Evolutionary conservation across 345 rosid species (phyloP).

Genomic region (Toxicodendron radicans): DNA sequence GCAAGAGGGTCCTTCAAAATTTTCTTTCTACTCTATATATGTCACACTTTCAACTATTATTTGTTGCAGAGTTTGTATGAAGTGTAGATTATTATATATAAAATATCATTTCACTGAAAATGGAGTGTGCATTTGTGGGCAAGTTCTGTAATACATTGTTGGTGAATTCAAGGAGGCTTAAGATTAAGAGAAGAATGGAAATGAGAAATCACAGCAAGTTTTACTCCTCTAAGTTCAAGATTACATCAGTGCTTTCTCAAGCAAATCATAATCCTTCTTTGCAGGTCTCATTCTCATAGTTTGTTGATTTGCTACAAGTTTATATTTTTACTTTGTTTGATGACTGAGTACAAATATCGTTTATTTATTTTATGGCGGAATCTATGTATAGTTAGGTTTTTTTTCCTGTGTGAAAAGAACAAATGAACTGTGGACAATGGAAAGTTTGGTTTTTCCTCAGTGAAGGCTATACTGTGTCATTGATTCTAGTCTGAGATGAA

Average conservation of each 20-base stretch:
- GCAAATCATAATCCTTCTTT: constrained; percentile 5
- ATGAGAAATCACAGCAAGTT: background rate
- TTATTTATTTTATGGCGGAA: background rate
- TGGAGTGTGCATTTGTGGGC: constrained; percentile 22
- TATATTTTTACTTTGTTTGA: background rate
- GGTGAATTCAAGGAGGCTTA: background rate
- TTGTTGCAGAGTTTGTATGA: background rate
- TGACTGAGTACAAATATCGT: background rate
- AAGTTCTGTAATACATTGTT: constrained; percentile 7
- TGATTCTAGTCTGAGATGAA: background rate
- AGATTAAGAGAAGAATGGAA: background rate
- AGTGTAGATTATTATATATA: background rate
- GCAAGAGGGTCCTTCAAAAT: background rate
- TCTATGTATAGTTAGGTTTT: background rate
- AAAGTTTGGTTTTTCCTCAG: background rate
- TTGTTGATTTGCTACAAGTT: too few species aligned
- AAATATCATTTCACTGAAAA: background rate
- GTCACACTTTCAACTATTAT: too few species aligned
- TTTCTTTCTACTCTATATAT: too few species aligned
- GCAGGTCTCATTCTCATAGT: constrained; percentile 9
- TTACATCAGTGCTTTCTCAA: constrained; percentile 11
- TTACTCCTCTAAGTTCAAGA: background rate
- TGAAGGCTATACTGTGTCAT: background rate
- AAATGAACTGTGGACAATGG: background rate
- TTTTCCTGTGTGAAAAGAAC: background rate